Conservation (phyloP, 2,329 filamentous ascomycete genomes). For the Cercospora sojina region DNA sequence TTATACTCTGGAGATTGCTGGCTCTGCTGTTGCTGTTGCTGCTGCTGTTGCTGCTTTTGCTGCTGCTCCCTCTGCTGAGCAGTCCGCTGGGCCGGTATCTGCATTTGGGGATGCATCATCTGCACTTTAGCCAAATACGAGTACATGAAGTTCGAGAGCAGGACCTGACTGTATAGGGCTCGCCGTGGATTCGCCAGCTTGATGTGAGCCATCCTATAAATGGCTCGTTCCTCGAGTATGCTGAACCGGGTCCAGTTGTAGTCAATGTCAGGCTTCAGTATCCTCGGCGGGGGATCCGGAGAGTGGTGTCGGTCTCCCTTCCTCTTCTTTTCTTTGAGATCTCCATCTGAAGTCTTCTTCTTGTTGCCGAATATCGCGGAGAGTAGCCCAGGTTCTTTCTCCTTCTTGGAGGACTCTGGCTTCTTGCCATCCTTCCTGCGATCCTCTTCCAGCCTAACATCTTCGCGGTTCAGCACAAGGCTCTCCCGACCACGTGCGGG, state of each 20-base stretch:
- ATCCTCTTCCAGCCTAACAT: slow-evolving; percentile 72
- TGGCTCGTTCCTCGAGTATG: slow-evolving; percentile 91
- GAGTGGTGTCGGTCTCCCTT: slow-evolving; percentile 61
- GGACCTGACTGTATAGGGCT: slow-evolving; percentile 86
- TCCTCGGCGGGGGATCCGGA: slow-evolving; percentile 72
- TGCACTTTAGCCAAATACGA: slow-evolving; percentile 98
- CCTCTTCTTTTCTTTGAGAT: slow-evolving; percentile 70
- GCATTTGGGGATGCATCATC: slow-evolving; percentile 95
- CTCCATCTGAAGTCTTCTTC: slow-evolving; percentile 65
- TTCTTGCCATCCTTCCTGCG: slow-evolving; percentile 81
- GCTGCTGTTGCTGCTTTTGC: slow-evolving; percentile 21
- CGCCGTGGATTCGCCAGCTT: slow-evolving; percentile 96
- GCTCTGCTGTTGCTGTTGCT: slow-evolving; percentile 18
- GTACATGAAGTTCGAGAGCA: slow-evolving; percentile 99
- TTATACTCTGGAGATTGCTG: slow-evolving; percentile 37
- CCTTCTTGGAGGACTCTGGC: slow-evolving; percentile 69
- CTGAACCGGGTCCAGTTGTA: slow-evolving; percentile 96
- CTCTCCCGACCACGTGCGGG: slow-evolving; percentile 68
- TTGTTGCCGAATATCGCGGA: slow-evolving; percentile 89
- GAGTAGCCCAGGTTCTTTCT: slow-evolving; percentile 68
- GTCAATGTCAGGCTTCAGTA: slow-evolving; percentile 81
- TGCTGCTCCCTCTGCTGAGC: slow-evolving; percentile 31
- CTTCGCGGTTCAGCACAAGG: slow-evolving; percentile 76
- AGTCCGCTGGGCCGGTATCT: slow-evolving; percentile 72
- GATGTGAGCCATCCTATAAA: slow-evolving; percentile 98